Evolutionary conservation across 176 grass and related monocot species (phyloP).

Genomic region (Guadua angustifolia): DNA sequence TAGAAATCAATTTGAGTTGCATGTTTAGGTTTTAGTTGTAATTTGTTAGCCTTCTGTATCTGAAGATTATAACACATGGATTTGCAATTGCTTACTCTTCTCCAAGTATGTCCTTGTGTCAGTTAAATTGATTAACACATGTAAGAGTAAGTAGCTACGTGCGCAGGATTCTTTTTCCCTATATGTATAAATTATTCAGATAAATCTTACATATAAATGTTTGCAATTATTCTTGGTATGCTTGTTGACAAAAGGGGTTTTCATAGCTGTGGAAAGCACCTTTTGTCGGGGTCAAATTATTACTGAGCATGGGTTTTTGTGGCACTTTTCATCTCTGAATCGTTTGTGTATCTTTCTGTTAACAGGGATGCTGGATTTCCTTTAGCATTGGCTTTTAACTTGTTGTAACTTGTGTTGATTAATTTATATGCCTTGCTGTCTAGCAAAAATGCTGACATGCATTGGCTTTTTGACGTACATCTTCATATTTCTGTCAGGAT

Average conservation of each 20-base stretch:
- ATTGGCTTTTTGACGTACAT: slow-evolving; percentile 35
- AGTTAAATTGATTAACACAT: background rate
- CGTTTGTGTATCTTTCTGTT: slow-evolving; percentile 10
- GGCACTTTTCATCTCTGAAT: background rate
- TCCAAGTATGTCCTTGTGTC: background rate
- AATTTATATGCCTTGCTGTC: slow-evolving; percentile 31
- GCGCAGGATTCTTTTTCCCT: no score
- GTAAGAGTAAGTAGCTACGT: background rate
- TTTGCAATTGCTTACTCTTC: background rate
- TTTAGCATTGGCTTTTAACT: background rate
- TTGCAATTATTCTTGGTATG: slow-evolving; percentile 6
- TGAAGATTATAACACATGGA: slow-evolving; percentile 12
- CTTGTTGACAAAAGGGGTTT: background rate
- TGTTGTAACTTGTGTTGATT: slow-evolving; percentile 9
- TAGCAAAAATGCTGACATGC: slow-evolving; percentile 40
- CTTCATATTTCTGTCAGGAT: slow-evolving; percentile 53
- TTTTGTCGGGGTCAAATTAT: background rate
- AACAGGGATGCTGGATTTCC: slow-evolving; percentile 37
- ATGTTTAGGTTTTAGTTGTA: slow-evolving; percentile 9
- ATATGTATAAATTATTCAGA: slow-evolving; percentile 7
- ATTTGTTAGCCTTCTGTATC: background rate
- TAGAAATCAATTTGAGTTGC: background rate
- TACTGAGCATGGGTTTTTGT: background rate
- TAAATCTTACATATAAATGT: slow-evolving; percentile 7
- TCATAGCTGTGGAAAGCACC: slow-evolving; percentile 12